Evolutionary conservation across 148 eudicot genomes (phyloP).

Genomic region (Rhododendron ovatum): DNA sequence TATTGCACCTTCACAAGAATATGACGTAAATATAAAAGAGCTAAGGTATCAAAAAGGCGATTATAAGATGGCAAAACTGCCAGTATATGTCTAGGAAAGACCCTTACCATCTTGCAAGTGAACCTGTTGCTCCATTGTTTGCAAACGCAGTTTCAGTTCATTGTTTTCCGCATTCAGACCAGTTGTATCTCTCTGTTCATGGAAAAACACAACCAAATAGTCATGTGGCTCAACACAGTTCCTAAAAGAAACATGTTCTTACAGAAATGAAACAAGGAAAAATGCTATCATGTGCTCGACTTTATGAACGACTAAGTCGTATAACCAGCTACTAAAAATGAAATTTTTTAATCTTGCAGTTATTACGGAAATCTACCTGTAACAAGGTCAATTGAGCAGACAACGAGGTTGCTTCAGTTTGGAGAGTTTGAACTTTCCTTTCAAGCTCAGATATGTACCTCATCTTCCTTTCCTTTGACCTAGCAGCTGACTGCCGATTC

Average conservation of each 20-base stretch:
- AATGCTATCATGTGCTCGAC: background rate
- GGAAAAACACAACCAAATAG: background rate
- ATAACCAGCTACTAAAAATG: background rate
- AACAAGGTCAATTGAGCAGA: slow-evolving; percentile 71
- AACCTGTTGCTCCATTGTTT: slow-evolving; percentile 97
- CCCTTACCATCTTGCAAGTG: slow-evolving; percentile 89
- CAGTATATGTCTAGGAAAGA: background rate
- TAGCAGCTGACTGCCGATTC: slow-evolving; percentile 81
- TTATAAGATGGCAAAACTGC: background rate
- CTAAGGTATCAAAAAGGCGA: background rate
- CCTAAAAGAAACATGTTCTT: background rate
- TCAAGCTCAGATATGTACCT: slow-evolving; percentile 80
- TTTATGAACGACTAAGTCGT: background rate
- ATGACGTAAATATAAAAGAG: background rate
- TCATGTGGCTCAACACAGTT: background rate
- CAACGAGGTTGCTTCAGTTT: slow-evolving; percentile 73
- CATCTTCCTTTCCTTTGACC: slow-evolving; percentile 91
- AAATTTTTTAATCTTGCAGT: background rate
- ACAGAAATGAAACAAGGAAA: background rate
- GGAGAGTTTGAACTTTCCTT: slow-evolving; percentile 70
- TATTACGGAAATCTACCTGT: slow-evolving; percentile 37
- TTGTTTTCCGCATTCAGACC: slow-evolving; percentile 86
- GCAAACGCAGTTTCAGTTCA: slow-evolving; percentile 85
- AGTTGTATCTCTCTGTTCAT: slow-evolving; percentile 81
- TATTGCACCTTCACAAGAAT: background rate